phyloP scores from a whole-genome alignment of 306 rosid species.

The Fragaria nilgerrensis region DNA sequence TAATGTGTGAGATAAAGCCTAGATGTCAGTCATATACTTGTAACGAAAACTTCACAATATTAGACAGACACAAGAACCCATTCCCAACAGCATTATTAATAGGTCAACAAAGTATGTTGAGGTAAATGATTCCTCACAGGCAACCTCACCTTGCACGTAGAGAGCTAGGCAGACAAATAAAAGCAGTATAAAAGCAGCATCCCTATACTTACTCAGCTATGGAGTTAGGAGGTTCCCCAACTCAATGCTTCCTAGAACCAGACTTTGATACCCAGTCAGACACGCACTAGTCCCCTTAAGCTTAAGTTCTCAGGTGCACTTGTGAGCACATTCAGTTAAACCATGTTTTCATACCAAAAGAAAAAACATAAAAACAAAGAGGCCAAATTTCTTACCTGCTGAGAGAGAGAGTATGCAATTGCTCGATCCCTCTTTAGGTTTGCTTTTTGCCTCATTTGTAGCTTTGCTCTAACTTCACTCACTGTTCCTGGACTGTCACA shows the following conservation, averaged over 20 bases:
- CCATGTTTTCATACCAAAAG: background rate
- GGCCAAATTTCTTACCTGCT: constrained; percentile 46
- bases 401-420: constrained; percentile 53
- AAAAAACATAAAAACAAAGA: background rate
- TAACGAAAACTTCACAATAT: background rate
- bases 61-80: background rate
- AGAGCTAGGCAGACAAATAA: background rate
- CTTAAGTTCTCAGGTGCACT: background rate
- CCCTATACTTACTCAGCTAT: background rate
- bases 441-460: constrained; percentile 67
- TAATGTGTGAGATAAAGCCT: no score
- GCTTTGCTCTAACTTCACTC: constrained; percentile 60
- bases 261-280: background rate
- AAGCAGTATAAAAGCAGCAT: background rate
- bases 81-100: background rate
- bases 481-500: constrained; percentile 67
- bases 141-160: background rate
- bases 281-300: background rate
- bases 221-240: background rate
- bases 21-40: no score
- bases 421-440: constrained; percentile 72
- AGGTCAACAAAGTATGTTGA: no score
- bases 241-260: background rate
- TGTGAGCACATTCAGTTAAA: background rate
- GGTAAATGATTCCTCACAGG: background rate